Base-by-base conservation (phyloP, 2,329 filamentous ascomycete species). In the Dactylonectria estremocensis region DNA sequence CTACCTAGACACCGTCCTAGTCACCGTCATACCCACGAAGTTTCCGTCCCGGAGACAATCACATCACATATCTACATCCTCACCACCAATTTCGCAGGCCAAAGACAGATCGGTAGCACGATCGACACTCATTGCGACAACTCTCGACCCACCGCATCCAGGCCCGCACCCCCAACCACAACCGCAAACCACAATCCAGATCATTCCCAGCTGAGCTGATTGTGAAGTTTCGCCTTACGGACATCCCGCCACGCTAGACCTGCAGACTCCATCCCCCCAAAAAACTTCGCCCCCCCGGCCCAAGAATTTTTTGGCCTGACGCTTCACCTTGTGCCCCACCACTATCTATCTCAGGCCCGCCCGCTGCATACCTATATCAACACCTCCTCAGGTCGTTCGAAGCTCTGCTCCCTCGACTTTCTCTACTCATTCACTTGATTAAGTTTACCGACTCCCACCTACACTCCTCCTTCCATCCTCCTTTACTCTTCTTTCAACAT, bases 161-260 rank as follows among this genome's bases (percentile, higher is more conserved):
- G 61, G 24, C 50, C 40, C 54, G 45, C 53, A 46, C 40, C 46
- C 43, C 11, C 50, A 37, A 40, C 52, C 52, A 18, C 43, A 64
- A 57, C 24, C 31, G 40, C 53, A 40, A 35, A 40, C 43, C 46
- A 45, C 24, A 55, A 60, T 60, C 65, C 50, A 48, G 60, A 28
- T 28, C 24, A 28, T 28, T 28, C 55, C 55, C 66, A 61, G 61
- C 56, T 62, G 58, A 69, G 48, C 61, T 66, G 49, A 68, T 60
- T 68, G 62, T 62, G 66, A 71, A 73, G 61, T 49, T 68, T 75
- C 54, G 69, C 66, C 71, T 72, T 74, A 69, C 74, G 74, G 76
- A 74, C 76, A 68, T 77, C 73, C 76, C 76, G 76, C 76, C 67
- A 64, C 76, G 71, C 76, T 77, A 77, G 69, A 59, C 66, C 66